Percentiles rank a stretch among this genome's conserved stretches.
phyloP scores from a whole-genome alignment of 805 yeast genomes.

The Kazachstania martiniae region DNA sequence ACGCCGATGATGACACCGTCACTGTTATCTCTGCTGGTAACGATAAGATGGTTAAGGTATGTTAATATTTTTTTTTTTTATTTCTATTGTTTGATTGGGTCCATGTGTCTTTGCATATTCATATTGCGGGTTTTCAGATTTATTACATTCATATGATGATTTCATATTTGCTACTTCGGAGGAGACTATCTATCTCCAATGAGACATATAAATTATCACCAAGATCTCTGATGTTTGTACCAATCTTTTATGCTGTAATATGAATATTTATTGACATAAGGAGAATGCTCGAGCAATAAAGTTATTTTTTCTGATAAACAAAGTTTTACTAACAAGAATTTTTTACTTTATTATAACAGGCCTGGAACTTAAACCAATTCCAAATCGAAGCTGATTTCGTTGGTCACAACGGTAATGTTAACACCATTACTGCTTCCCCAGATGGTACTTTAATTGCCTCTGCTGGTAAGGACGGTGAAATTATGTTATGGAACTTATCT shows the following conservation, averaged over 20 bases:
- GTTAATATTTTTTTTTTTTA: constrained; percentile 31
- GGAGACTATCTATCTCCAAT: constrained; percentile 56
- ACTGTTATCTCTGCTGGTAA: constrained; percentile 95
- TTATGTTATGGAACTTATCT: constrained; percentile 96
- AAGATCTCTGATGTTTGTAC: constrained; percentile 81
- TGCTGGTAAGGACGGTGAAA: constrained; percentile 98
- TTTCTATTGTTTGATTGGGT: constrained; percentile 5
- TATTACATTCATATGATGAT: constrained; percentile 49
- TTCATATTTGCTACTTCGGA: constrained; percentile 99
- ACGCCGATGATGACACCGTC: constrained; percentile 41
- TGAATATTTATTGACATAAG: no score
- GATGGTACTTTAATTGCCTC: constrained; percentile 99
- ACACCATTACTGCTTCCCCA: constrained; percentile 95
- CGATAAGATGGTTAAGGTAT: constrained; percentile 98
- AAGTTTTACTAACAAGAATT: constrained; percentile 37
- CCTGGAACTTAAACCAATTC: constrained; percentile 87
- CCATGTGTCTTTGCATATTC: no score
- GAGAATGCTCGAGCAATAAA: neutral
- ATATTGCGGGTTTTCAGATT: no score
- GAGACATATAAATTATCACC: constrained; percentile 94
- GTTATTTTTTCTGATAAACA: constrained; percentile 3
- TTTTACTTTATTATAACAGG: constrained; percentile 35
- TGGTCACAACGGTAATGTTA: constrained; percentile 99
- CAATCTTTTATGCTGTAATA: neutral
- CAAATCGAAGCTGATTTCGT: constrained; percentile 87